Evolutionary conservation across 1,284 basidiomycete species (phyloP), one percentile per base, ranked within the genome.

Genomic region (Cutaneotrichosporon mucoides): DNA sequence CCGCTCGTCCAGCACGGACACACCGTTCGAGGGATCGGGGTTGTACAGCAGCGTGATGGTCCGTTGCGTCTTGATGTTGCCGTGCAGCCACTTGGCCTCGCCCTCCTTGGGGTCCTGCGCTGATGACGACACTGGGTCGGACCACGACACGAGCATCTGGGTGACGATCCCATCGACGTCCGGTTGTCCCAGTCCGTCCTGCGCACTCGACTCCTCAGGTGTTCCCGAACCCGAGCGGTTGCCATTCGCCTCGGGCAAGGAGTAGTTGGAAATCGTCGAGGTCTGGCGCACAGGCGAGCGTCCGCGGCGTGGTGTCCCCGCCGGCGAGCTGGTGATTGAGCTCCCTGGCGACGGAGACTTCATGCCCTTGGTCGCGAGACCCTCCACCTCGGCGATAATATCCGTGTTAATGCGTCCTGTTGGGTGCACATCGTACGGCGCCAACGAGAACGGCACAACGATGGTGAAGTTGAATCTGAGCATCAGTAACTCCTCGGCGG

Each of bases 401-500:
- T 50, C 50, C 15, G 64, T 59, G 45, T 57, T 52, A n/a, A 68
- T 55, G 40, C 54, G 51, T 15, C 66, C 69, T 6, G 49, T 53
- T 1, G 67, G 59, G 53, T 63, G 62, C n/a, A 63, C 62, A 37
- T 68, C 67, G 47, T 68, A 66, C n/a, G 67, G 60, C 2, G 69
- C 64, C 1, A 66, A 51, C 3, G 59, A 61, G 16, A 49, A 61
- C 2, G 71, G 71, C 1, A 73, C 60, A 41, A 64, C 59, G 38
- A 73, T 57, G 10, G 60, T 67, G 48, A 71, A 72, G 12, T 57
- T 61, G 56, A 69, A 73, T 33, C 65, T 67, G 54, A 0, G 34
- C 36, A n/a, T 50, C 35, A 54, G 53, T 24, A 2, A 24, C 24
- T 3, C n/a, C n/a, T n/a, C n/a, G n/a, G n/a, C n/a, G n/a, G n/a